Base-by-base conservation (phyloP, 768 basidiomycete genomes). In the Guyanaporus albipodus region DNA sequence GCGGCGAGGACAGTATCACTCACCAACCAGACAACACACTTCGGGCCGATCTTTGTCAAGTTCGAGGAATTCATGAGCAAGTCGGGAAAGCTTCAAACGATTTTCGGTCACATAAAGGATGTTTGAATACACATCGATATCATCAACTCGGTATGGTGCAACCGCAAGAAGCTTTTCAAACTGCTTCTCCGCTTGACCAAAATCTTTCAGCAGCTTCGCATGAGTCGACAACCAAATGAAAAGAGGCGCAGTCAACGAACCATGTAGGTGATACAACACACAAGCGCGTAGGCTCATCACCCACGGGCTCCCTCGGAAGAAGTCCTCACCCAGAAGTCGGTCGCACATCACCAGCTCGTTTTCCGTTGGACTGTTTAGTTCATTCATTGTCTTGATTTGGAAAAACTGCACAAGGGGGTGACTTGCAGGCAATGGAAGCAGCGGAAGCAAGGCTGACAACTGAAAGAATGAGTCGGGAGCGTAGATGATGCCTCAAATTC, bases 41-140 rank as follows among this genome's bases (percentile, higher is more conserved):
- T 99, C 96, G 22, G 96, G 95, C 23, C 95, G 77, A 68, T 95
- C 89, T 67, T 91, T 86, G 58, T 98, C 93, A 26, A 95, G 70
- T 22, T 82, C 77, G 37, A 92, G 76, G 66, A 93, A 95, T 54
- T 94, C 86, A 53, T 93, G 92, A 8, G 95, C 96, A 29, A 98
- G 75, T 63, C 83, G 83, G 17, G 93, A 93, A 34, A 99, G 72
- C 60, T 95, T 94, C 27, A 89, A 71, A 36, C 82, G 79, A 57
- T 90, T 91, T 58, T 93, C 89, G 38, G 90, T 91, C 3, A 98
- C 93, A 66, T 97, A 98, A 33, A 98, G 76, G 61, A 98, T 96
- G 62, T 98, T 96, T 46, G 93, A 95, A 65, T 87, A 93, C 29
- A 96, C 82, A 59, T 98, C 96, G 46, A 98, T 86, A 58, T 96